A percentile compares a stretch with the other conserved stretches of the same genome.
Conservation (phyloP, 192 early-diverging fungal species). For the Dissophora ornata region DNA sequence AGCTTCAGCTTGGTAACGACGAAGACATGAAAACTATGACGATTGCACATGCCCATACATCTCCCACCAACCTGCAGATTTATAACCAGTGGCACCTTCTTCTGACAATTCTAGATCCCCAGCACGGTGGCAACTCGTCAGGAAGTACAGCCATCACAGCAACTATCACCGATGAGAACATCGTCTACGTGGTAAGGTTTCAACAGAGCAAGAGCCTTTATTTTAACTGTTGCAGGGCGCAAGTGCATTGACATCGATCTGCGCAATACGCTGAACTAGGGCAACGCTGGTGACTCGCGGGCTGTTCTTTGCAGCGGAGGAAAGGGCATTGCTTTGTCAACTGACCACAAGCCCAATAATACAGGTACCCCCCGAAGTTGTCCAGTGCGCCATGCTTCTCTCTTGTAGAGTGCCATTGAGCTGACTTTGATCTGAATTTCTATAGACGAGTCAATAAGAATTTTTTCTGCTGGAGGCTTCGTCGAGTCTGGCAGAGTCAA, state of each 20-base stretch:
- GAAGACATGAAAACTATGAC: too few relatives aligned
- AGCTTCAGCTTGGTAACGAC: conserved; percentile 81
- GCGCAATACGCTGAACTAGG: conserved; percentile 49
- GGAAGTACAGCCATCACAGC: conserved; percentile 97
- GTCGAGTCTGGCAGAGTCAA: conserved; percentile 99
- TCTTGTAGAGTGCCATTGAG: too few relatives aligned
- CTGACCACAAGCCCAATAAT: conserved; percentile 96
- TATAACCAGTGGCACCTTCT: too few relatives aligned
- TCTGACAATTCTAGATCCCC: conserved; percentile 75
- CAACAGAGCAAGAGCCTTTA: too few relatives aligned
- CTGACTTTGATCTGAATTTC: too few relatives aligned
- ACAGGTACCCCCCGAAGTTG: too few relatives aligned
- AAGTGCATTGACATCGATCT: too few relatives aligned
- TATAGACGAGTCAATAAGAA: conserved; percentile 82
- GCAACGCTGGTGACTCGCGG: conserved; percentile 97
- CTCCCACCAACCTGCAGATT: too few relatives aligned
- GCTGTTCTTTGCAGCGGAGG: conserved; percentile 87
- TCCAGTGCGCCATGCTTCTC: too few relatives aligned
- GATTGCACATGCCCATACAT: too few relatives aligned
- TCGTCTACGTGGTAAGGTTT: conserved; percentile 75
- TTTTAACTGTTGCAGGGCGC: too few relatives aligned
- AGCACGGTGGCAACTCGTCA: conserved; percentile 84
- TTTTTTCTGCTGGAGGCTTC: conserved; percentile 92
- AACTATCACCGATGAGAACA: conserved; percentile 85
- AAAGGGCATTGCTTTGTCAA: conserved; percentile 79